These are phyloP conservation scores for Leptosphaerulina australis DNA, from an alignment of 2,329 filamentous ascomycete species.

Conservation along the genomic window DNA sequence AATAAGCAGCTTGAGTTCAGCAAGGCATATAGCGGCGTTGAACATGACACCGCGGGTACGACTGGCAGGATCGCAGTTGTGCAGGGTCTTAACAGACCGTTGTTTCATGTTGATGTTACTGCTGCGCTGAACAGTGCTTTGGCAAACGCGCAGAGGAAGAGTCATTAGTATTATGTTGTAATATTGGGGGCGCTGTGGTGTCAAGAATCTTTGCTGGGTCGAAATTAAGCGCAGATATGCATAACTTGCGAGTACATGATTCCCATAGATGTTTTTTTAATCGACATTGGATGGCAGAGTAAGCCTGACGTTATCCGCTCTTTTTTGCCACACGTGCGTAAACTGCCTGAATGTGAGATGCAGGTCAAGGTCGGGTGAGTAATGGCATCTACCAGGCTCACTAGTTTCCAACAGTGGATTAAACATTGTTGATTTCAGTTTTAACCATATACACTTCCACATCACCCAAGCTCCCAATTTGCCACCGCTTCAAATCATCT, in stretches of 20 bases:
- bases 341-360: no score
- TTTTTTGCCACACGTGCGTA: no score
- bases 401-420: no score
- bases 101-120: conserved; percentile 94
- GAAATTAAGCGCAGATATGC: conserved; percentile 3
- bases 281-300: no score
- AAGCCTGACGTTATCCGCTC: no score
- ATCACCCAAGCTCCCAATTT: no score
- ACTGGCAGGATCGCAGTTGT: conserved; percentile 62
- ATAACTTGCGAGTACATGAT: conserved; percentile 14
- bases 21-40: conserved; percentile 41
- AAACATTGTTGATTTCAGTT: no score
- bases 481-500: no score
- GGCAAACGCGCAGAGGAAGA: conserved; percentile 66
- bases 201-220: neutral
- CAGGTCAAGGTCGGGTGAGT: no score
- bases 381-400: no score
- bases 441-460: no score
- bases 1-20: conserved; percentile 41
- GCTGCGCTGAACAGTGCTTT: conserved; percentile 90
- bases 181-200: conserved; percentile 7
- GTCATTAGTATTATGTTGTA: conserved; percentile 28
- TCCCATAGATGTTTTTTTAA: conserved; percentile 17
- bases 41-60: conserved; percentile 33
- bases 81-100: conserved; percentile 83